Base-by-base conservation (phyloP, 345 rosid genomes). In the Linum trigynum region DNA sequence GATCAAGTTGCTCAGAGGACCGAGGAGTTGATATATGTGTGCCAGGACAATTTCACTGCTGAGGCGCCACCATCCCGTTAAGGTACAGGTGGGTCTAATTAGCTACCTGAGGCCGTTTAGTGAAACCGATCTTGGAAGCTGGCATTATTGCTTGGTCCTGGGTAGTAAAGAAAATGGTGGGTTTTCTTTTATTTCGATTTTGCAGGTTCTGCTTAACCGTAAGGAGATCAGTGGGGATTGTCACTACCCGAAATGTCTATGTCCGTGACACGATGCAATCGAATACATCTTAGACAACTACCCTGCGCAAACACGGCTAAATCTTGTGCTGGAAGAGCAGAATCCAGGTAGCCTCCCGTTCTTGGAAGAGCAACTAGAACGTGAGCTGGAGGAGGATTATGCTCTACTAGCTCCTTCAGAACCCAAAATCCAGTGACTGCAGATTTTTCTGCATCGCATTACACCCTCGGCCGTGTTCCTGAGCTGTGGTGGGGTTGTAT, bases 41-140 rank as follows among this genome's bases (percentile, higher is more conserved):
- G 77, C 68, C 50, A 80, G 74, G 68, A 89, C 96, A 0, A 77
- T 84, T 62, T 66, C 88, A 71, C 83, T 92, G 63, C 95, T 92
- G 59, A 71, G 74, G 65, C 75, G 75, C 62, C 88, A 89, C 81
- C 92, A 89, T 65, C 78, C 92, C 8, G 96, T 95, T 62, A 76
- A 89, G 68, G 86, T 89, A n/a, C 43, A 89, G 87, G 77, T 72
- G 92, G 38, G 88, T 84, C 39, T 89, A 89, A 96, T 92, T 88
- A 71, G n/a, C n/a, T n/a, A n/a, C n/a, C n/a, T n/a, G n/a, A n/a
- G n/a, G n/a, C n/a, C n/a, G n/a, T n/a, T n/a, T n/a, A n/a, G n/a
- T n/a, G n/a, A n/a, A n/a, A n/a, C n/a, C n/a, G n/a, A n/a, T n/a
- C n/a, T n/a, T n/a, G n/a, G n/a, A n/a, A n/a, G n/a, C n/a, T n/a